These are phyloP conservation scores for Russula abietina DNA, from an alignment of 768 basidiomycete species.

Conservation along the genomic window DNA sequence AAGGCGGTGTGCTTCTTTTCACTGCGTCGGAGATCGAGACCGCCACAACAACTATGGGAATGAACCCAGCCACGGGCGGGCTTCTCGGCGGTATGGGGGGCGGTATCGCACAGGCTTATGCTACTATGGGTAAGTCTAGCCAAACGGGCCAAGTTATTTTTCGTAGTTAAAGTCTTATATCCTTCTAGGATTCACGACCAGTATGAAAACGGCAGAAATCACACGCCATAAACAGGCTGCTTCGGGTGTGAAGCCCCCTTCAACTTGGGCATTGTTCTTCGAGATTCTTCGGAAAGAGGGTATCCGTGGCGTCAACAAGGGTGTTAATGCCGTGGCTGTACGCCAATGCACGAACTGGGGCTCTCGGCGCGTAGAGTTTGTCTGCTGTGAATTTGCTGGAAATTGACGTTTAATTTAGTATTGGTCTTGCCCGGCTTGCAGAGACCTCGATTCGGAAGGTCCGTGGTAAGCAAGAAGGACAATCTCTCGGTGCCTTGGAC, in stretches of 20 bases:
- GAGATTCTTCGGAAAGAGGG: conserved; percentile 95
- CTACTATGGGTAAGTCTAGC: conserved; percentile 91
- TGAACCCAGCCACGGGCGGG: conserved; percentile 78
- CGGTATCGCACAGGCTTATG: conserved; percentile 96
- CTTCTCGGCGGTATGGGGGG: conserved; percentile 96
- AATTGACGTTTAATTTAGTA: conserved; percentile 43
- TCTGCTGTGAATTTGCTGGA: neutral
- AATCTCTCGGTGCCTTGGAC: conserved; percentile 69
- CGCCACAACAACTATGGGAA: conserved; percentile 52
- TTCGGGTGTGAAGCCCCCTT: conserved; percentile 76
- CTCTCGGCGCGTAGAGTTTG: conserved; percentile 53
- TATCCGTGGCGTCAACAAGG: conserved; percentile 95
- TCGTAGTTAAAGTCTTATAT: neutral
- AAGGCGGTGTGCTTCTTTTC: conserved; percentile 94
- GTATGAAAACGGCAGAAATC: conserved; percentile 99
- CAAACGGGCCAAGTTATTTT: too few species aligned
- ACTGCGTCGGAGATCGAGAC: conserved; percentile 93
- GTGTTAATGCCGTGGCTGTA: conserved; percentile 91
- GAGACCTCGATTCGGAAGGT: conserved; percentile 72
- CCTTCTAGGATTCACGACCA: conserved; percentile 88
- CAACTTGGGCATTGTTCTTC: conserved; percentile 89
- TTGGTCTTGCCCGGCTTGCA: conserved; percentile 94
- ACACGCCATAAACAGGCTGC: conserved; percentile 91
- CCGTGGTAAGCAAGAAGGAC: conserved; percentile 72
- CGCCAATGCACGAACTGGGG: conserved; percentile 94